Evolutionary conservation across 805 yeast genomes (phyloP).

Genomic region (Cyberlindnera veronae): DNA sequence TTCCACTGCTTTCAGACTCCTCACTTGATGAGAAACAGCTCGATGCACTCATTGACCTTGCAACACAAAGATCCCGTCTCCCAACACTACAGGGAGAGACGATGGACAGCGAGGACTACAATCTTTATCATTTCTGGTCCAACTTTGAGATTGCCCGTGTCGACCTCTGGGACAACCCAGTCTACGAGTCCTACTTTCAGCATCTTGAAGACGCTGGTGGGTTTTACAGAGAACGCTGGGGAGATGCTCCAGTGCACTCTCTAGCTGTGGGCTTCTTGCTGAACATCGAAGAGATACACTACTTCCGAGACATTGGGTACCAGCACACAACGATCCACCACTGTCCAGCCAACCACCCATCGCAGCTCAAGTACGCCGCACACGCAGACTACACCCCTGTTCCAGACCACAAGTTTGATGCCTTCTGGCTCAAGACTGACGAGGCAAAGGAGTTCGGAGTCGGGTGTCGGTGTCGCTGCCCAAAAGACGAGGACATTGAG

Average conservation of each 20-base stretch:
- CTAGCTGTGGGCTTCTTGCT: conserved; percentile 78
- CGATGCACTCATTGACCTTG: conserved; percentile 35
- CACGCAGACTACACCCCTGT: conserved; percentile 1
- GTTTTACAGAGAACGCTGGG: conserved; percentile 92
- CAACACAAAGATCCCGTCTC: conserved; percentile 33
- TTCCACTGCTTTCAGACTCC: conserved; percentile 12
- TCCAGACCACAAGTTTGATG: conserved; percentile 19
- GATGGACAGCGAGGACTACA: conserved; percentile 65
- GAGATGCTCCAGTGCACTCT: conserved; percentile 94
- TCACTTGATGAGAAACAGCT: conserved; percentile 32
- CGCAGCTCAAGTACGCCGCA: conserved; percentile 45
- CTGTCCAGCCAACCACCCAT: conserved; percentile 67
- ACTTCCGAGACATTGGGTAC: conserved; percentile 91
- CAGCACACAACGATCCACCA: conserved; percentile 76
- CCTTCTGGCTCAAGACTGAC: conserved; percentile 32
- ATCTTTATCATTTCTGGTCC: conserved; percentile 87
- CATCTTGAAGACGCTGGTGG: conserved; percentile 74
- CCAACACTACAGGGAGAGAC: conserved; percentile 45
- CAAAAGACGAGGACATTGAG: conserved; percentile 54
- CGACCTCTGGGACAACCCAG: conserved; percentile 62
- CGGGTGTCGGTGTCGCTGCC: conserved; percentile 90
- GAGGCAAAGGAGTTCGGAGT: conserved; percentile 43
- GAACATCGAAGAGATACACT: conserved; percentile 69
- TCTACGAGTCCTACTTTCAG: conserved; percentile 65
- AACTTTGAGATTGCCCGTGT: conserved; percentile 89